Conservation (phyloP, 192 early-diverging fungal species). For the Linnemannia zychae region DNA sequence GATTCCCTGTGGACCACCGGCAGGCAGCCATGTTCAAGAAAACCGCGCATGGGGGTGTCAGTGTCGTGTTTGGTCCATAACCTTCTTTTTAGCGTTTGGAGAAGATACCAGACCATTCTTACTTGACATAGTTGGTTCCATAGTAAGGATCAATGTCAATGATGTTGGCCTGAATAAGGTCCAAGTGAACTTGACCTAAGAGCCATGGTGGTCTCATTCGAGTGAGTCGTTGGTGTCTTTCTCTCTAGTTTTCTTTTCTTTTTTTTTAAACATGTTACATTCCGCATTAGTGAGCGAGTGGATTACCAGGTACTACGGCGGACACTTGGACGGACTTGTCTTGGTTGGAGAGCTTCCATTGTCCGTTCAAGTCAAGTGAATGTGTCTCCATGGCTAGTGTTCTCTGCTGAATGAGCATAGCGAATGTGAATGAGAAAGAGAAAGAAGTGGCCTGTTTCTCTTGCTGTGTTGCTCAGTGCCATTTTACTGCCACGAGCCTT, state of each 20-base stretch:
- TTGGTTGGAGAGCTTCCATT: slow-evolving; percentile 22
- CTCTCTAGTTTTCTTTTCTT: no score
- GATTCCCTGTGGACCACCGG: slow-evolving; percentile 18
- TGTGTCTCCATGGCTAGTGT: neutral
- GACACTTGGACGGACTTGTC: slow-evolving; percentile 15
- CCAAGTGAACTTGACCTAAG: slow-evolving; percentile 46
- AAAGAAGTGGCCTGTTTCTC: neutral
- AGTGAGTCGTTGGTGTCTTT: neutral
- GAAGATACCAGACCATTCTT: neutral
- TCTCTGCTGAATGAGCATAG: neutral
- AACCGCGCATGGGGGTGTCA: no score
- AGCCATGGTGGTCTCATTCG: neutral
- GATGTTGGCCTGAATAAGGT: slow-evolving; percentile 27
- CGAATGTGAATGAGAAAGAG: neutral
- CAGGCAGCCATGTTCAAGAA: no score
- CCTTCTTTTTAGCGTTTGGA: neutral
- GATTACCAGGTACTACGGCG: slow-evolving; percentile 31
- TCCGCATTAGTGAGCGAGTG: no score
- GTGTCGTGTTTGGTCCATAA: no score
- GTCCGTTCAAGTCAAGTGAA: slow-evolving; percentile 22
- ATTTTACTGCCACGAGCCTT: neutral
- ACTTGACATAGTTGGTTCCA: slow-evolving; percentile 53
- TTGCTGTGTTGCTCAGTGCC: neutral
- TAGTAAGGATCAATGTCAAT: slow-evolving; percentile 30
- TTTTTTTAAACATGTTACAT: no score